These are phyloP conservation scores for Xylaria sp. DNA, from an alignment of 2,329 filamentous ascomycete species.

Conservation along the genomic window DNA sequence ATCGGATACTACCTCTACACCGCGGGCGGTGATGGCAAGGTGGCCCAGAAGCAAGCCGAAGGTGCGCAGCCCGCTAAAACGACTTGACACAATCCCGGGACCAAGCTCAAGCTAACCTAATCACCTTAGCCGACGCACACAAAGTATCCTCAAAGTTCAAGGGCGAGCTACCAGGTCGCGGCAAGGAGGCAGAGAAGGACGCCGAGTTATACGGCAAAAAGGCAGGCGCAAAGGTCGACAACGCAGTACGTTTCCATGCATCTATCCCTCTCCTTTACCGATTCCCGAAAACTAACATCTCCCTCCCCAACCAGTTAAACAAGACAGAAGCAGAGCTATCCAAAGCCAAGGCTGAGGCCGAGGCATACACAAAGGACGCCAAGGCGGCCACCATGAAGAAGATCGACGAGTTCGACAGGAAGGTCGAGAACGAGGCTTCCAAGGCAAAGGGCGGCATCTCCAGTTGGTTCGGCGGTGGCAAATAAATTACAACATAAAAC, in stretches of 20 bases:
- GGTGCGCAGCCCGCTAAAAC: constrained; percentile 59
- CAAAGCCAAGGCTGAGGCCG: constrained; percentile 68
- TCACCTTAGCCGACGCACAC: constrained; percentile 75
- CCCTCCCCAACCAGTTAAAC: constrained; percentile 58
- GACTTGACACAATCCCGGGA: not conserved
- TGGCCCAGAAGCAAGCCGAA: constrained; percentile 87
- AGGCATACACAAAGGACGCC: constrained; percentile 69
- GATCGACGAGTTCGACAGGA: constrained; percentile 84
- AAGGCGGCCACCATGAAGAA: constrained; percentile 74
- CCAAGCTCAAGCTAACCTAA: not conserved
- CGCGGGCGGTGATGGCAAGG: constrained; percentile 82
- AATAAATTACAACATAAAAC: constrained; percentile 52
- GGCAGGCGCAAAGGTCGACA: constrained; percentile 74
- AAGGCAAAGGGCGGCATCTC: constrained; percentile 87
- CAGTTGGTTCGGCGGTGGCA: constrained; percentile 84
- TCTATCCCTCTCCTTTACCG: not conserved
- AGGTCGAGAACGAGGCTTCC: constrained; percentile 78
- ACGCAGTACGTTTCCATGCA: constrained; percentile 65
- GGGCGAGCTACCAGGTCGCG: constrained; percentile 70
- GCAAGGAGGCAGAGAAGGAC: constrained; percentile 71
- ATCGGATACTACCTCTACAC: constrained; percentile 91
- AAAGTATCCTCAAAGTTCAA: constrained; percentile 73
- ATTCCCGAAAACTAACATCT: not conserved
- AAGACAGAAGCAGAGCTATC: constrained; percentile 71
- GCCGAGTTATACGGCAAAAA: constrained; percentile 69